These are phyloP conservation scores for Wallacemonas rigidus DNA, from an alignment of 208 protist genomes.

Conservation along the genomic window DNA sequence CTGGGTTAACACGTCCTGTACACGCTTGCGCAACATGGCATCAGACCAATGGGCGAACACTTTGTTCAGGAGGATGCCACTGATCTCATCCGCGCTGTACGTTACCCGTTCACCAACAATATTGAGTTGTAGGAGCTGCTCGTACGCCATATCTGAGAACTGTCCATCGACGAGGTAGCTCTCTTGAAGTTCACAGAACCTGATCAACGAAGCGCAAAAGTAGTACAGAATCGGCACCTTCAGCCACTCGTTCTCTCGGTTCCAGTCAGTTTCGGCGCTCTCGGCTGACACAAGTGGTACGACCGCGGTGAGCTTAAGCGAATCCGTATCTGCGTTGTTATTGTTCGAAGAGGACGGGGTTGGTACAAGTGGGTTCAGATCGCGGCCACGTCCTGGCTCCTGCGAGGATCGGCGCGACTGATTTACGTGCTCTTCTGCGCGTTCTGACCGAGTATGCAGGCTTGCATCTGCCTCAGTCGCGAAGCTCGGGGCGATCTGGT, in stretches of 20 bases:
- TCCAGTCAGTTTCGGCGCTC: not conserved
- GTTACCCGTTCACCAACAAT: conserved; percentile 34
- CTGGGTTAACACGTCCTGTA: conserved; percentile 37
- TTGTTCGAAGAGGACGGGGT: not conserved
- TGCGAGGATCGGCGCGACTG: not conserved
- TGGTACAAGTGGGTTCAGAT: conserved; percentile 1
- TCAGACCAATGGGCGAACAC: conserved; percentile 59
- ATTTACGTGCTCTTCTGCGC: not conserved
- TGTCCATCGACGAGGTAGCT: conserved; percentile 12
- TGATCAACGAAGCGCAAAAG: conserved; percentile 60
- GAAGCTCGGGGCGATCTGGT: not conserved
- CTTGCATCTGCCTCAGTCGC: too few species aligned
- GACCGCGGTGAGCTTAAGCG: not conserved
- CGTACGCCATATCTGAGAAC: conserved; percentile 8
- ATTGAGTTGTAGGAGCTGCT: conserved; percentile 24
- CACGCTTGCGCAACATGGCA: conserved; percentile 27
- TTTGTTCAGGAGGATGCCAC: conserved; percentile 43
- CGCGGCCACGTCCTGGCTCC: not conserved
- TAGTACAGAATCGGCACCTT: conserved; percentile 66
- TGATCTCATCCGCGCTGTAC: conserved; percentile 48
- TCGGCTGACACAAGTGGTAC: not conserved
- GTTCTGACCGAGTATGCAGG: not conserved
- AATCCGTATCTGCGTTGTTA: not conserved
- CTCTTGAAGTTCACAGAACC: conserved; percentile 55
- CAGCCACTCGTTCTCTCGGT: conserved; percentile 46